Percentiles rank a stretch among this genome's conserved stretches.
Evolutionary conservation across 441 rosid genomes (phyloP).

Genomic region (Pelargonium myrrhifolium): DNA sequence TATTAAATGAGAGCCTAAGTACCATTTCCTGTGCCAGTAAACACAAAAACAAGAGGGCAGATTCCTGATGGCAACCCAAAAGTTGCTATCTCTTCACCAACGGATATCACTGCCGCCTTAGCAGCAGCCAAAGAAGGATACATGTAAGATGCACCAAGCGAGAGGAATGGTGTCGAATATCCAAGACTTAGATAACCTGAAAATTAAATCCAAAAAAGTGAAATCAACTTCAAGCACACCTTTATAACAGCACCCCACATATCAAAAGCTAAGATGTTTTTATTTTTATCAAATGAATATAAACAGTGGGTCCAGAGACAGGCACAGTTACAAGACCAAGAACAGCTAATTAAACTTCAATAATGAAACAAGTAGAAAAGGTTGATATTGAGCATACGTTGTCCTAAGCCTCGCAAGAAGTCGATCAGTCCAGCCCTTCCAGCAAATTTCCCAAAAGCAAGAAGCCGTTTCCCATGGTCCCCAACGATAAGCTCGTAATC

Average conservation of each 20-base stretch:
- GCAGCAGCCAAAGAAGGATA: conserved; percentile 87
- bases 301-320: background rate
- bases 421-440: conserved; percentile 93
- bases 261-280: too few species aligned
- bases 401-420: conserved; percentile 74
- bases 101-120: conserved; percentile 76
- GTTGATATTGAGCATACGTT: conserved; percentile 34
- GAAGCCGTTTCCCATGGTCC: conserved; percentile 60
- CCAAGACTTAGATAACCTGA: conserved; percentile 78
- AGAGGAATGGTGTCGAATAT: conserved; percentile 80
- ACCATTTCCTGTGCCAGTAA: conserved; percentile 91
- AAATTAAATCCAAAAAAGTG: conserved; percentile 3
- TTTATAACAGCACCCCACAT: background rate
- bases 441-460: conserved; percentile 88
- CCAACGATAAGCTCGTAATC: conserved; percentile 88
- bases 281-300: background rate
- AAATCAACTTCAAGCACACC: background rate
- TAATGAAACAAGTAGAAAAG: background rate
- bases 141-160: conserved; percentile 80
- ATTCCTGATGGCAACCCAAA: conserved; percentile 75
- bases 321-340: too few species aligned
- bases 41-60: conserved; percentile 77
- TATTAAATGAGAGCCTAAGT: conserved; percentile 7
- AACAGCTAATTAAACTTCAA: background rate
- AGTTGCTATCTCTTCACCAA: conserved; percentile 81